Base-by-base conservation (phyloP, 768 basidiomycete species). In the Podaxis sp. region DNA sequence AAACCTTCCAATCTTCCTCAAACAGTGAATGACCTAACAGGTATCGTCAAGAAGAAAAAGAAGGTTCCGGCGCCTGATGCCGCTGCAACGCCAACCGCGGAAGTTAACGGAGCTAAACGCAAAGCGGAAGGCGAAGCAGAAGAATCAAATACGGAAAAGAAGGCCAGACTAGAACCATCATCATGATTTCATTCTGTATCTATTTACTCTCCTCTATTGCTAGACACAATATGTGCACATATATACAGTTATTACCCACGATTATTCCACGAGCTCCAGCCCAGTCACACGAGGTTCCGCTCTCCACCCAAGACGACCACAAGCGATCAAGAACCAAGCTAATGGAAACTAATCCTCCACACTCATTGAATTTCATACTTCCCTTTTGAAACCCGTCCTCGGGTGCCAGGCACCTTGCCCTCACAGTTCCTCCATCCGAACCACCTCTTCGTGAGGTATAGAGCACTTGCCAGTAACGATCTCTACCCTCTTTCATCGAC, bases 21-120 rank as follows among this genome's bases (percentile, higher is more conserved):
- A 3, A 75, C 79, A 15, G 87, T 96, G 47, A 92, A 94, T 67
- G 93, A 96, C 68, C 76, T 96, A 49, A 95, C 92, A 1, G 83
- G 84, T 5, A 88, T 92, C 69, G 92, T 96, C 53, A 88, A 86
- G 72, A 94, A 93, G 79, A 98, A 95, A 81, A 94, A 93, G 74
- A 90, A 88, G 71, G 82, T 82, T 67, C 68, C 75, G 1, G 63
- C 72, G 3, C 46, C 49, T 27, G 75, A 76, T 37, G 51, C 46
- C 15, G 11, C 25, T 29, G 37, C 4, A 15, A 15, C 54, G 2
- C 33, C 46, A 29, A 13, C 17, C 3, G 72, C 72, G 13, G 73
- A 76, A 2, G 68, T 69, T 1, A 59, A 49, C 36, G 49, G 54
- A 12, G 70, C 71, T 11, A 94, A 93, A 73, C 85, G 91, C 55